phyloP scores from a whole-genome alignment of 2,329 filamentous ascomycete genomes.

The Coniochaeta sp. region DNA sequence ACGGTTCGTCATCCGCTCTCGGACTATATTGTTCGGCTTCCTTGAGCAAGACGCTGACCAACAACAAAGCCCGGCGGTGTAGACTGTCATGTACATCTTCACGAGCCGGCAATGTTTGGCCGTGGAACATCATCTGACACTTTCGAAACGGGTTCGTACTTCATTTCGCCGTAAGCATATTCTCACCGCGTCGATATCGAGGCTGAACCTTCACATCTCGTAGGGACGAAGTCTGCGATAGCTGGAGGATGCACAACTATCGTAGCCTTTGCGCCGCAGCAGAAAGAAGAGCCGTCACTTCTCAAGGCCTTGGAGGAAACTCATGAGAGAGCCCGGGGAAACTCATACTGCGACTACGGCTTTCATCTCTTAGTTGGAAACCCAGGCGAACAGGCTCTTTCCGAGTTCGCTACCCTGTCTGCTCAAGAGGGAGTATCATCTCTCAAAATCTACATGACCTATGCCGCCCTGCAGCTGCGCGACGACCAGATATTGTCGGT shows the following conservation, averaged over 20 bases:
- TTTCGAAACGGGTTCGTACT: conserved; percentile 11
- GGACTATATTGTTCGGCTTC: neutral
- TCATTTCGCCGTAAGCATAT: no score
- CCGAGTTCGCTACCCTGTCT: conserved; percentile 28
- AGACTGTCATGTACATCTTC: conserved; percentile 31
- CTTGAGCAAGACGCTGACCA: neutral
- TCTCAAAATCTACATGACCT: conserved; percentile 47
- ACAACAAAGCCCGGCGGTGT: conserved; percentile 24
- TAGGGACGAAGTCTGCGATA: conserved; percentile 45
- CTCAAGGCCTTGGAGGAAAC: conserved; percentile 38
- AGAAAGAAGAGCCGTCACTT: conserved; percentile 35
- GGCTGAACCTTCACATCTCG: conserved; percentile 5
- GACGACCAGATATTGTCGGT: conserved; percentile 43
- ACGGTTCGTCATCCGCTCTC: conserved; percentile 17
- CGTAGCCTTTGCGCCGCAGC: conserved; percentile 49
- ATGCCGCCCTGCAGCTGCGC: conserved; percentile 38
- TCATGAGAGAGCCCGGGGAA: conserved; percentile 32
- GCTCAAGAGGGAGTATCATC: conserved; percentile 34
- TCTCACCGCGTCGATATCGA: neutral
- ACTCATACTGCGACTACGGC: conserved; percentile 49
- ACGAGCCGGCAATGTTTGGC: conserved; percentile 28
- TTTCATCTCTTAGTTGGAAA: conserved; percentile 46
- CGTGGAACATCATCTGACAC: conserved; percentile 24
- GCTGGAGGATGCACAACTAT: conserved; percentile 54
- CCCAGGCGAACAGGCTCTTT: conserved; percentile 30